Evolutionary conservation across 441 rosid genomes (phyloP).

Genomic region (Rhodomyrtus psidioides): DNA sequence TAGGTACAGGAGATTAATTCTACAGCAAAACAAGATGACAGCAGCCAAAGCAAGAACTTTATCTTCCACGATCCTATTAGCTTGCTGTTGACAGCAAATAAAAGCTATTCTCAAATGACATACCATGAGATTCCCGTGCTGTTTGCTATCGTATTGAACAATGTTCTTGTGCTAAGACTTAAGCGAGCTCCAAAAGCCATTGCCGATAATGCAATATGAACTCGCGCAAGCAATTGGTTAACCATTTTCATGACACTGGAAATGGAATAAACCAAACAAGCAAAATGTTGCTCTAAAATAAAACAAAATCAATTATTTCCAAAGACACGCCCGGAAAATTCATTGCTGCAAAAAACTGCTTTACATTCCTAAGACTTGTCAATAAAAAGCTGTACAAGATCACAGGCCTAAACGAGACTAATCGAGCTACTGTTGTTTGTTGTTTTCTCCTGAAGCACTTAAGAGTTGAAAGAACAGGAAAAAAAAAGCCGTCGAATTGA

Average conservation of each 20-base stretch:
- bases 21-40: background rate
- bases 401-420: no score
- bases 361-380: no score
- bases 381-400: no score
- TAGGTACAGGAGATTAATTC: background rate
- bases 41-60: background rate
- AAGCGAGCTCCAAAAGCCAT: conserved; percentile 96
- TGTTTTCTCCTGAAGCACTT: no score
- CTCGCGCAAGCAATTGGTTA: conserved; percentile 97
- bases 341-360: no score
- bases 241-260: conserved; percentile 87
- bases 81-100: no score
- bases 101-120: conserved; percentile 7
- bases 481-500: no score
- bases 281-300: background rate
- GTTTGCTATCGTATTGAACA: conserved; percentile 55
- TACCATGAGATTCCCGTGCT: conserved; percentile 91
- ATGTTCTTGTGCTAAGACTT: conserved; percentile 75
- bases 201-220: conserved; percentile 95
- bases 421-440: no score
- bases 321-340: no score
- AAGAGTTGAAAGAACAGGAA: no score
- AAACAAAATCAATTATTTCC: background rate
- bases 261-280: conserved; percentile 3
- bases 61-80: background rate